Conservation (phyloP, 768 basidiomycete genomes). For the Sporobolomyces phaffii region DNA sequence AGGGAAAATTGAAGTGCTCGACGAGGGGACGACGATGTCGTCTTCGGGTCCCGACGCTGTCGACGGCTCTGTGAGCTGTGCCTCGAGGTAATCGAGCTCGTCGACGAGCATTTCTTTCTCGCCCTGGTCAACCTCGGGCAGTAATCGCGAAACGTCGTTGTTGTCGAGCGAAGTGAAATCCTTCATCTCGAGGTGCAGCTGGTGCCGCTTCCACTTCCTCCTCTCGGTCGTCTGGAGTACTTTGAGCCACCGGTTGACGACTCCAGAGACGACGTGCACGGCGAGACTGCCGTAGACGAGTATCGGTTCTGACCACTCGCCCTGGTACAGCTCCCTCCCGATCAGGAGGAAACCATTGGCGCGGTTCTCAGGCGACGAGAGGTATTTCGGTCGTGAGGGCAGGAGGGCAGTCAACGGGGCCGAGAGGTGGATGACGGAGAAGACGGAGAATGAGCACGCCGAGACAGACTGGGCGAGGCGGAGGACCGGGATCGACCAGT, state of each 20-base stretch:
- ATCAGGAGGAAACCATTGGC: constrained; percentile 78
- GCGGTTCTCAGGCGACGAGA: constrained; percentile 66
- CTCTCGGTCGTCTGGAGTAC: constrained; percentile 15
- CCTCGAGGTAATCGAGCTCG: constrained; percentile 12
- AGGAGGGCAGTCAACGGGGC: constrained; percentile 31
- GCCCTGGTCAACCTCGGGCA: not conserved
- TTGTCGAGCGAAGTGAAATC: not conserved
- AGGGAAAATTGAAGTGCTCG: not conserved
- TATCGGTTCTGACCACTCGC: constrained; percentile 30
- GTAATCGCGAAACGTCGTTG: not conserved
- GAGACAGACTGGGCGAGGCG: constrained; percentile 14
- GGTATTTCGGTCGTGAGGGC: constrained; percentile 58
- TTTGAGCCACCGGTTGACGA: constrained; percentile 17
- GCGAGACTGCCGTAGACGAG: constrained; percentile 33
- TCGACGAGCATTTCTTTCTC: constrained; percentile 10
- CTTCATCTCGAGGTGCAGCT: not conserved
- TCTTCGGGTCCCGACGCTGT: too few relatives aligned
- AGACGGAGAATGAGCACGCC: constrained; percentile 77
- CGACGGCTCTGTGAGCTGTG: too few relatives aligned
- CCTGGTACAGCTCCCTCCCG: constrained; percentile 37
- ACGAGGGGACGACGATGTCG: constrained; percentile 13
- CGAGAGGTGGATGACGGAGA: constrained; percentile 55
- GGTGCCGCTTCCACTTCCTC: constrained; percentile 9
- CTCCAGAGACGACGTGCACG: constrained; percentile 31
- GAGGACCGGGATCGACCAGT: not conserved